Evolutionary conservation across 305 asterid genomes (phyloP).

Genomic region (Fraxinus platypoda): DNA sequence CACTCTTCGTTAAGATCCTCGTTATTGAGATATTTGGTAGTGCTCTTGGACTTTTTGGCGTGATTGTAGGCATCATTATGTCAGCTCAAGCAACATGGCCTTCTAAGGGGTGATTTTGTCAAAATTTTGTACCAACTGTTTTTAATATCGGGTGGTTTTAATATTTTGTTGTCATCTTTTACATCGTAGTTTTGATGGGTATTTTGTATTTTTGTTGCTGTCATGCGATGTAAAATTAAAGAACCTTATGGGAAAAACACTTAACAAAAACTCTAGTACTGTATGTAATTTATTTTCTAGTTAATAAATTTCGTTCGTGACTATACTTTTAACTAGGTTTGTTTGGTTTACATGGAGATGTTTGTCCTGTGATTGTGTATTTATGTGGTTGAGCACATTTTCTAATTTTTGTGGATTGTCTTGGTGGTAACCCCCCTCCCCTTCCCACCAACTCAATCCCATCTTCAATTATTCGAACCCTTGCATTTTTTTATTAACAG

Average conservation of each 20-base stretch:
- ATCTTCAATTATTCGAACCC: too few relatives aligned
- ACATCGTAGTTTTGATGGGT: constrained; percentile 12
- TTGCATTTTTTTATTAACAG: too few relatives aligned
- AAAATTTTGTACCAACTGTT: background rate
- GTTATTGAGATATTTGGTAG: constrained; percentile 98
- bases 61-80: constrained; percentile 96
- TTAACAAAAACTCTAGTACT: constrained; percentile 22
- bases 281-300: constrained; percentile 29
- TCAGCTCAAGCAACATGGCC: constrained; percentile 99
- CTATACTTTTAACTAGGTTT: background rate
- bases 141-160: constrained; percentile 12
- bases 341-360: background rate
- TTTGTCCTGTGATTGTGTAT: background rate
- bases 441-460: too few relatives aligned
- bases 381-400: background rate
- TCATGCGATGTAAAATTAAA: constrained; percentile 24
- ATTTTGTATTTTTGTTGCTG: constrained; percentile 21
- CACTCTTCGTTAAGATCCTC: constrained; percentile 92
- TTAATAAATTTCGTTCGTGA: constrained; percentile 23
- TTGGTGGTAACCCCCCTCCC: background rate
- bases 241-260: constrained; percentile 20
- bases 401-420: background rate
- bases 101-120: constrained; percentile 33
- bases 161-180: background rate
- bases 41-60: constrained; percentile 94